Base-by-base conservation (phyloP, 2,329 filamentous ascomycete species). In the Juglanconis sp. region DNA sequence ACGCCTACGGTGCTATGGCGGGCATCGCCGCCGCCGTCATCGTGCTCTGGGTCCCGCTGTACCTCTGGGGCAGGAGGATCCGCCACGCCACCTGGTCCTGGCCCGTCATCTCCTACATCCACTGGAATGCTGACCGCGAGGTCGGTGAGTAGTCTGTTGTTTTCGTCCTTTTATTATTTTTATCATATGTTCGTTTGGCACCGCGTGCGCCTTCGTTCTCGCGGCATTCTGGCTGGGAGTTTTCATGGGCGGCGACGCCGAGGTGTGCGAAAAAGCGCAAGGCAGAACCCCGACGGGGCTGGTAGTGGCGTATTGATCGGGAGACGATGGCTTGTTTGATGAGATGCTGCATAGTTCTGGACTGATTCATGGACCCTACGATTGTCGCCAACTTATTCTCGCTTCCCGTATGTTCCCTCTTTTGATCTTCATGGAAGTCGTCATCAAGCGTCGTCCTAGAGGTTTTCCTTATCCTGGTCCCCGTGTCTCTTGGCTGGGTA, bases 1-100 rank as follows among this genome's bases (percentile, higher is more conserved):
- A 76, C 40, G 78, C 82, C 2, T 86, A 78, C 63, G 81, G 82
- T 3, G 74, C 77, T n/a, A 85, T 86, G 82, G 83, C 82, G 7
- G 82, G 76, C 10, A 84, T 86, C 50, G 72, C 77, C 9, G 77
- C 74, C 11, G 73, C 65, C 13, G 70, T 84, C 3, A 67, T 85
- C 13, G 40, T 83, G 6, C 63, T 79, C 34, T 81, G 76, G 74
- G 67, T 83, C 32, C 80, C 80, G 1, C 69, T 86, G 9, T 86
- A 79, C 67, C 53, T 83, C 55, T 85, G 74, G 72, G 83, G 82
- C 8, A 79, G 77, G 64, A 60, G 60, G 17, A 76, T 86, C 50
- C 75, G 83, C 31, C 72, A 76, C 55, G 69, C 68, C 5, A 80
- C 77, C 1, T 79, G 79, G 76, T 65, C 75, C 11, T 86, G 82